Conservation (phyloP, 768 basidiomycete species). For the Leucosporidium scottii region DNA sequence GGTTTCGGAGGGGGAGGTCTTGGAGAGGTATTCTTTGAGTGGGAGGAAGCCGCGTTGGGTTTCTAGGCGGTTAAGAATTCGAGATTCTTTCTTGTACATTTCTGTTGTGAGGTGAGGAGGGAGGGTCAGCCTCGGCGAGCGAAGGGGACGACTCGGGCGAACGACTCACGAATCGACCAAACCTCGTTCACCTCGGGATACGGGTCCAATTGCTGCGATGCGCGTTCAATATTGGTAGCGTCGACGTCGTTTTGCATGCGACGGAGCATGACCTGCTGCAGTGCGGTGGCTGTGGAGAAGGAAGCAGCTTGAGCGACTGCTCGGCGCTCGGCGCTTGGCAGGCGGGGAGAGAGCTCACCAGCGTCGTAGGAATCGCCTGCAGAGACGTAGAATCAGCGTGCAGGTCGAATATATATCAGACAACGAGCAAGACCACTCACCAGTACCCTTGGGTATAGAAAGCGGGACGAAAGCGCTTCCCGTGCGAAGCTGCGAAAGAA, state of each 20-base stretch:
- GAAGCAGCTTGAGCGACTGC: too few species aligned
- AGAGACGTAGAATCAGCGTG: too few species aligned
- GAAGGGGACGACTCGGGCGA: too few species aligned
- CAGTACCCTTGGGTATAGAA: neutral
- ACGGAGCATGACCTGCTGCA: neutral
- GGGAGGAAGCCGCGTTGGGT: neutral
- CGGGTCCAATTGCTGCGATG: neutral
- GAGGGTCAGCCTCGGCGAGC: neutral
- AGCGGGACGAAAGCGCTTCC: neutral
- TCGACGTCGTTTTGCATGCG: neutral
- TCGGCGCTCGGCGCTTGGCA: too few species aligned
- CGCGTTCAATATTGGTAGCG: neutral
- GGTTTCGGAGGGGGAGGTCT: too few species aligned
- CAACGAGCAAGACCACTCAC: neutral
- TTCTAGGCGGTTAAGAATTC: neutral
- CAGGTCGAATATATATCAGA: too few species aligned
- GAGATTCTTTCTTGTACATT: neutral
- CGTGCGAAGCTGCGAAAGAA: neutral
- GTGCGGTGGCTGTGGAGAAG: too few species aligned
- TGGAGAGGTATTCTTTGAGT: neutral
- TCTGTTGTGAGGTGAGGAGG: too few species aligned
- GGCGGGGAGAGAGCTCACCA: neutral
- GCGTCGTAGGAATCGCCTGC: neutral
- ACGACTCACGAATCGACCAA: neutral
- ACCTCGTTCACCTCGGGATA: neutral